Percentiles rank a stretch among this genome's conserved stretches.
Evolutionary conservation across 352 stramenopile species (phyloP).

Genomic region (Globisporangium abappressorium): DNA sequence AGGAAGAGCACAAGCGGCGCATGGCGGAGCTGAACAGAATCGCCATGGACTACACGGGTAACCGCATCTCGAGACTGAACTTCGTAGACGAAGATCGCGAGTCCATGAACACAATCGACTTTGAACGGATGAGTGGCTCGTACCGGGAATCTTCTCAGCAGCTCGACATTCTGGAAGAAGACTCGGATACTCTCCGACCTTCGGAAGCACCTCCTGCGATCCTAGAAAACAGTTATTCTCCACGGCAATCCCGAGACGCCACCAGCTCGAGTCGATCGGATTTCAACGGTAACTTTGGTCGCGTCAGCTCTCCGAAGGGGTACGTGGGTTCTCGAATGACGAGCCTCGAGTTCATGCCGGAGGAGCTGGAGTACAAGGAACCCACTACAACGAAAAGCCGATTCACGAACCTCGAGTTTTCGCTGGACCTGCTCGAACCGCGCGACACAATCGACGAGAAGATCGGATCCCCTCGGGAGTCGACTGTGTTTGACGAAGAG

Average conservation of each 20-base stretch:
- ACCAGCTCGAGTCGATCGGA: slow-evolving; percentile 19
- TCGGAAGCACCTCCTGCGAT: neutral
- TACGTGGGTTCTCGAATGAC: slow-evolving; percentile 5
- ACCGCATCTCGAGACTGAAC: slow-evolving; percentile 38
- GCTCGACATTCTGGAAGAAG: slow-evolving; percentile 10
- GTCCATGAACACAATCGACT: slow-evolving; percentile 35
- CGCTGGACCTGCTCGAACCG: slow-evolving; percentile 17
- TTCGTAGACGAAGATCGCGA: slow-evolving; percentile 39
- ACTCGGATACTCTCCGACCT: neutral
- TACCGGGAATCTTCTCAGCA: slow-evolving; percentile 18
- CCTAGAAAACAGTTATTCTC: slow-evolving; percentile 5
- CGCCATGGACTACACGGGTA: slow-evolving; percentile 36
- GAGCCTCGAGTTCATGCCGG: slow-evolving; percentile 17
- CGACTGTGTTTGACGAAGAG: slow-evolving; percentile 37
- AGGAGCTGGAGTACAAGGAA: slow-evolving; percentile 7
- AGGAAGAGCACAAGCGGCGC: slow-evolving; percentile 52
- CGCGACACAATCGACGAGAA: slow-evolving; percentile 12
- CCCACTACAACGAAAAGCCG: slow-evolving; percentile 3
- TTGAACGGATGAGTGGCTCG: slow-evolving; percentile 23
- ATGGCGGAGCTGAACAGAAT: slow-evolving; percentile 68
- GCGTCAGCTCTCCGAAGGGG: slow-evolving; percentile 7
- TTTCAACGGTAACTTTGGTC: slow-evolving; percentile 13
- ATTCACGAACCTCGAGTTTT: slow-evolving; percentile 15
- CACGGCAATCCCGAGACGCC: slow-evolving; percentile 17
- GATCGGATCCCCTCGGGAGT: slow-evolving; percentile 20